phyloP scores from a whole-genome alignment of 148 eudicot genomes.

The Hydrangea macrophylla region DNA sequence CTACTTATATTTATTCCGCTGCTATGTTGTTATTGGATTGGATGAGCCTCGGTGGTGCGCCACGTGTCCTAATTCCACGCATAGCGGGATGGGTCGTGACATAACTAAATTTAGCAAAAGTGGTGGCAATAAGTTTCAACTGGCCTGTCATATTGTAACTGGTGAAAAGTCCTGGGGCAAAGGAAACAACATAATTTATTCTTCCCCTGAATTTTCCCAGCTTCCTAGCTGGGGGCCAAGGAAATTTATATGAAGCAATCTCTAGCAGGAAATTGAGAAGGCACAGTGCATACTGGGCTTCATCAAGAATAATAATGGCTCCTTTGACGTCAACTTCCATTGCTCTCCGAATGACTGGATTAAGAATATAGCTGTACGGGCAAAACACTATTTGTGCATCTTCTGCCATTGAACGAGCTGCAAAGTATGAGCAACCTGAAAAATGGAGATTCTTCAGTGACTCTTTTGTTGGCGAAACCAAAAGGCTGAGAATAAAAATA shows the following conservation, averaged over 20 bases:
- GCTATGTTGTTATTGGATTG: too few species aligned
- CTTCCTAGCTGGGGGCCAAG: neutral
- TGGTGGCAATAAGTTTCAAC: too few species aligned
- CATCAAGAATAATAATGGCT: slow-evolving; percentile 83
- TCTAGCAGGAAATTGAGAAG: slow-evolving; percentile 1
- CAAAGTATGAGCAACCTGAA: slow-evolving; percentile 97
- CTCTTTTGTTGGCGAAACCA: neutral
- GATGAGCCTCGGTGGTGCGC: too few species aligned
- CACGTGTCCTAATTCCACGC: too few species aligned
- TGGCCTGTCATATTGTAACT: too few species aligned
- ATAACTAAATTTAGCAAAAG: too few species aligned
- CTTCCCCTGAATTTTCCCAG: neutral
- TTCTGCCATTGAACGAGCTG: slow-evolving; percentile 82
- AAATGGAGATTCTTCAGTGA: slow-evolving; percentile 7
- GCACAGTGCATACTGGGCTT: slow-evolving; percentile 80
- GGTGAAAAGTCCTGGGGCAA: too few species aligned
- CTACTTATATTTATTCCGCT: too few species aligned
- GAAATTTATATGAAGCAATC: neutral
- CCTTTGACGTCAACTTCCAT: slow-evolving; percentile 85
- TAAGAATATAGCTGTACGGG: slow-evolving; percentile 83
- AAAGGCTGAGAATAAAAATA: neutral
- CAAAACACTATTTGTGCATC: slow-evolving; percentile 87
- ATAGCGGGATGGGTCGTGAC: too few species aligned
- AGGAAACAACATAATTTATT: neutral
- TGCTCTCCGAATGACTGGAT: slow-evolving; percentile 78